Evolutionary conservation across 805 yeast species (phyloP).

Genomic region (Ascoidea tarda): DNA sequence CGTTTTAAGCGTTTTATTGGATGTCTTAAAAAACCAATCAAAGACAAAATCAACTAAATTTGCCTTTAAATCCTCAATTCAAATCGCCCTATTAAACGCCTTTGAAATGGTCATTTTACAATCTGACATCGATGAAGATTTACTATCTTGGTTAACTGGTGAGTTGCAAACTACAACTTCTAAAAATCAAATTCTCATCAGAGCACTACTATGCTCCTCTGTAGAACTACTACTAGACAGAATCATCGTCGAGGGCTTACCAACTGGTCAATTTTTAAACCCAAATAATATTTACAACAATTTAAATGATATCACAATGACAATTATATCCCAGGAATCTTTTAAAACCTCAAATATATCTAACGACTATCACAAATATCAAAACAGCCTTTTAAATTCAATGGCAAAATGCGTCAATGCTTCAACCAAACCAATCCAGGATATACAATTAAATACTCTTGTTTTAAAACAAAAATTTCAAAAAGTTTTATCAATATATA

Average conservation of each 20-base stretch:
- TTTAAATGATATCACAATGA: background rate
- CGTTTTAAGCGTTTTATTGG: background rate
- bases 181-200: too few species aligned
- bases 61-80: background rate
- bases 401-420: background rate
- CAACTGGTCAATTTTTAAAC: background rate
- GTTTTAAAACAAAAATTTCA: background rate
- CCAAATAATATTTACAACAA: background rate
- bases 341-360: background rate
- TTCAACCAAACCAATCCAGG: background rate
- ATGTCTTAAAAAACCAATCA: background rate
- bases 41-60: background rate
- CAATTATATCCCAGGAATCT: background rate
- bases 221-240: background rate
- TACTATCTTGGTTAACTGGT: background rate
- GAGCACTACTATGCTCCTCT: background rate
- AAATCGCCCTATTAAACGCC: background rate
- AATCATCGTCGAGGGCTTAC: background rate
- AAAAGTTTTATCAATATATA: too few species aligned
- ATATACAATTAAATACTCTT: background rate
- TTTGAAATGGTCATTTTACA: background rate
- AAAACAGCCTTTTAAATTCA: background rate
- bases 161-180: background rate
- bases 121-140: background rate
- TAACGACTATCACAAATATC: background rate